Conservation (phyloP, 306 rosid genomes). For the Malus fusca region DNA sequence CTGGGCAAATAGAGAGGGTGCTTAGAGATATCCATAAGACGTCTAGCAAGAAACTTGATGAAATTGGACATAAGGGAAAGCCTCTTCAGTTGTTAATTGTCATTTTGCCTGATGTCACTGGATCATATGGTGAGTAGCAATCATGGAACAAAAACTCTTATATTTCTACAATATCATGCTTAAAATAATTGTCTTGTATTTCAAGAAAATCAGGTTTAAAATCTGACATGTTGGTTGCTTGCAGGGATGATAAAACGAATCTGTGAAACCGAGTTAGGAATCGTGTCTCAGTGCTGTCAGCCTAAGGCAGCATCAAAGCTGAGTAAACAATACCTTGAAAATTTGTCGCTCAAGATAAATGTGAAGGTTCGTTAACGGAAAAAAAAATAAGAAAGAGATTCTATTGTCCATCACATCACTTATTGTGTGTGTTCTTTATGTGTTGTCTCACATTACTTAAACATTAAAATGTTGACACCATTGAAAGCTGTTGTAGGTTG, state of each 20-base stretch:
- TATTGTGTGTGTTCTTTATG: background rate
- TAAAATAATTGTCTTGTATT: background rate
- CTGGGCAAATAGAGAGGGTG: constrained; percentile 29
- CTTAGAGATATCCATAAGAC: constrained; percentile 27
- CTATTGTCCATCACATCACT: background rate
- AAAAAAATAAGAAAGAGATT: too few relatives aligned
- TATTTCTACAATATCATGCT: background rate
- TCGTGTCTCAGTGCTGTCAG: constrained; percentile 69
- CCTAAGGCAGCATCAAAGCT: constrained; percentile 31
- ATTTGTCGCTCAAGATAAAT: constrained; percentile 67
- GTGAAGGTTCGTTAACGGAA: constrained; percentile 47
- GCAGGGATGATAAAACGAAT: constrained; percentile 59
- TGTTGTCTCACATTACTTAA: too few relatives aligned
- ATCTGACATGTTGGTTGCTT: background rate
- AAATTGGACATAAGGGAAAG: background rate
- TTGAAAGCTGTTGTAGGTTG: constrained; percentile 40
- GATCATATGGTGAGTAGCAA: constrained; percentile 51
- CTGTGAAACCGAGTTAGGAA: constrained; percentile 80
- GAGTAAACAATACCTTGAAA: constrained; percentile 58
- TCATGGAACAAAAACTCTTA: background rate
- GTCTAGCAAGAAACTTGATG: constrained; percentile 1
- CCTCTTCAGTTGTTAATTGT: constrained; percentile 49
- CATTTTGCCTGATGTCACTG: constrained; percentile 58
- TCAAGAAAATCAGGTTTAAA: background rate
- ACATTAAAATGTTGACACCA: background rate